Evolutionary conservation across 352 stramenopile genomes (phyloP).

Genomic region (Globisporangium polare): DNA sequence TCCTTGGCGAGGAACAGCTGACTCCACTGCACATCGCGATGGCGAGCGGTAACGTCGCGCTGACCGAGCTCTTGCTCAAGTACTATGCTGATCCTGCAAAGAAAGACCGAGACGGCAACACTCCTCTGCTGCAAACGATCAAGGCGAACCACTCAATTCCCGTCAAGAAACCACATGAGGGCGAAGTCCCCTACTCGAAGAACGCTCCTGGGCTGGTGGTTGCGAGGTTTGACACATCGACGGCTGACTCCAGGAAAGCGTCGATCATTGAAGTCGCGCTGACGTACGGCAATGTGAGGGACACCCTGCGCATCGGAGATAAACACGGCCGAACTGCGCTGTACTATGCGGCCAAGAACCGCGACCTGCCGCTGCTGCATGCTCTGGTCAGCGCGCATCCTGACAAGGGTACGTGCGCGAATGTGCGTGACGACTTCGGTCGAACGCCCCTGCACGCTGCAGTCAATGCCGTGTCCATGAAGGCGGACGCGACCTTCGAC

Average conservation of each 20-base stretch:
- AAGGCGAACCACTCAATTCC: slow-evolving; percentile 36
- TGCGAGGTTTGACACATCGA: neutral
- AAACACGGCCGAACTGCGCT: slow-evolving; percentile 36
- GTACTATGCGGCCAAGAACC: slow-evolving; percentile 55
- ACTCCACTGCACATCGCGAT: slow-evolving; percentile 50
- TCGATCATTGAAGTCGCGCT: slow-evolving; percentile 41
- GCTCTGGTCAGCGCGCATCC: slow-evolving; percentile 29
- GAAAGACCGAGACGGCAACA: slow-evolving; percentile 26
- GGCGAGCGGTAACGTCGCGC: slow-evolving; percentile 26
- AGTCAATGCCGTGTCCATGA: slow-evolving; percentile 60
- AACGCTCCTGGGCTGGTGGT: slow-evolving; percentile 9
- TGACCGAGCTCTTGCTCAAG: slow-evolving; percentile 37
- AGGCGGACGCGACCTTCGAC: slow-evolving; percentile 61
- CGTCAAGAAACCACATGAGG: slow-evolving; percentile 39
- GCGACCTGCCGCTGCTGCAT: slow-evolving; percentile 53
- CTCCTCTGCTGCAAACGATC: slow-evolving; percentile 43
- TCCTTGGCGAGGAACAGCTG: slow-evolving; percentile 8
- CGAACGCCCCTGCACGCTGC: slow-evolving; percentile 63
- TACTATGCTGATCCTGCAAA: slow-evolving; percentile 40
- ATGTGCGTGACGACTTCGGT: slow-evolving; percentile 38
- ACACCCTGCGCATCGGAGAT: slow-evolving; percentile 40
- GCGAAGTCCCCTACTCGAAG: slow-evolving; percentile 45
- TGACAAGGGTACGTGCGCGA: slow-evolving; percentile 38
- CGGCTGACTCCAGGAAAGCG: neutral
- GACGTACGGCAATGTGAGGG: slow-evolving; percentile 33